Base-by-base conservation (phyloP, 2,329 filamentous ascomycete genomes). In the Phyllosticta ampelicida region DNA sequence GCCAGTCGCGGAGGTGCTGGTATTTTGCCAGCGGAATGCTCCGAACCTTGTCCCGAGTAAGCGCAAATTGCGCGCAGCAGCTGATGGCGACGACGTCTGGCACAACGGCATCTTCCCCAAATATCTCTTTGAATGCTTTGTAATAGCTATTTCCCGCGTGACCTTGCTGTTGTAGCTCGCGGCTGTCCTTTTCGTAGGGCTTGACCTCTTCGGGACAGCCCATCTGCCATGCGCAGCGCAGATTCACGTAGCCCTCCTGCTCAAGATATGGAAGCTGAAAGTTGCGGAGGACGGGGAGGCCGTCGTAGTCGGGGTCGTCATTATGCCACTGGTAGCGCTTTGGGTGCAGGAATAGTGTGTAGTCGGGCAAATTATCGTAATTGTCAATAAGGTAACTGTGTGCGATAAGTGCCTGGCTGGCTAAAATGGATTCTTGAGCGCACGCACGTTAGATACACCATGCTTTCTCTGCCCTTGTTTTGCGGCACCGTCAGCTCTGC, bases 41-140 rank as follows among this genome's bases (percentile, higher is more conserved):
- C 16, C 65, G 67, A 11, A 81, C 73, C 63, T 75, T 76, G 53
- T 75, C 73, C 48, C 68, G 71, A 0, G 77, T 78, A 1, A 77
- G 78, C 0, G 76, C 79, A 63, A 82, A 81, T 61, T 82, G 80
- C 4, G 79, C 78, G 61, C 80, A 82, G 63, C 80, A 82, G 23
- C 75, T 75, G 1, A 76, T 75, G 1, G 76, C 78, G 4, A 82
- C 74, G 18, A 66, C 65, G 11, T 72, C 63, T 0, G 79, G 79
- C 0, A 76, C 68, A 9, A 65, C 58, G 9, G 44, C 48, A 5
- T 63, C 60, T 2, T 61, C 68, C 2, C 73, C 74, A 60, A 82
- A 80, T 3, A 82, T 63, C n/a, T 74, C 70, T 65, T 74, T 70
- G 61, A 79, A 81, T 0, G 75, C 77, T 23, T 70, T 67, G 50